Evolutionary conservation across 345 rosid genomes (phyloP).

Genomic region (Citrus sinensis): DNA sequence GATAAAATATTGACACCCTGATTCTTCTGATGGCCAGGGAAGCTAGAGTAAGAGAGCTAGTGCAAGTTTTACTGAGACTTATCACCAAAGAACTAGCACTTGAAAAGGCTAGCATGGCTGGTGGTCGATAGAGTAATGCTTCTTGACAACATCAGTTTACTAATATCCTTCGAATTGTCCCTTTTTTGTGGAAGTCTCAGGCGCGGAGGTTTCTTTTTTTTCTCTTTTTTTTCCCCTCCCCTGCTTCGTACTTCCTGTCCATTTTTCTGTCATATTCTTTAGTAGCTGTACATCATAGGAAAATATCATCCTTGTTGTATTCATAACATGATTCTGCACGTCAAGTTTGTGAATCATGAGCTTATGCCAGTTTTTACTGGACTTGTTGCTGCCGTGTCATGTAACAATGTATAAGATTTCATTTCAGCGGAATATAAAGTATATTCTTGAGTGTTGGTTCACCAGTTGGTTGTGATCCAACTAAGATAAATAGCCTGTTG

Average conservation of each 20-base stretch:
- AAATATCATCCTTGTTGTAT: slow-evolving; percentile 8
- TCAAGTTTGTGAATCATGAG: not conserved
- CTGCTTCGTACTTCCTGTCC: too few species aligned
- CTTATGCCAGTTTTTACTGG: not conserved
- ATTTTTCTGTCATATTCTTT: too few species aligned
- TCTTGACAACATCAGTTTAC: not conserved
- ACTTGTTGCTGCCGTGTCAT: not conserved
- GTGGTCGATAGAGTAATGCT: slow-evolving; percentile 11
- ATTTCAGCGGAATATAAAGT: not conserved
- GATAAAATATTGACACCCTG: not conserved
- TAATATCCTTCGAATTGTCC: not conserved
- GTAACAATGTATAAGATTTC: not conserved
- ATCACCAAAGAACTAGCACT: slow-evolving; percentile 63
- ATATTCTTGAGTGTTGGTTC: not conserved
- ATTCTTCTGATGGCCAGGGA: slow-evolving; percentile 57
- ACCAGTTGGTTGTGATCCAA: not conserved
- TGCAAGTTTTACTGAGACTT: slow-evolving; percentile 65
- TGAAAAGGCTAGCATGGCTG: slow-evolving; percentile 37
- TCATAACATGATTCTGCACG: not conserved
- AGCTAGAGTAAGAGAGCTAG: slow-evolving; percentile 68
- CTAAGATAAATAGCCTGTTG: not conserved
- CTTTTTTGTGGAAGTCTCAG: not conserved
- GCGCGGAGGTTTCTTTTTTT: not conserved
- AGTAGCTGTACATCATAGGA: slow-evolving; percentile 13
- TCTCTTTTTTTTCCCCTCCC: not conserved